phyloP scores from a whole-genome alignment of 2,329 filamentous ascomycete species.

The Cytospora paraplurivora region DNA sequence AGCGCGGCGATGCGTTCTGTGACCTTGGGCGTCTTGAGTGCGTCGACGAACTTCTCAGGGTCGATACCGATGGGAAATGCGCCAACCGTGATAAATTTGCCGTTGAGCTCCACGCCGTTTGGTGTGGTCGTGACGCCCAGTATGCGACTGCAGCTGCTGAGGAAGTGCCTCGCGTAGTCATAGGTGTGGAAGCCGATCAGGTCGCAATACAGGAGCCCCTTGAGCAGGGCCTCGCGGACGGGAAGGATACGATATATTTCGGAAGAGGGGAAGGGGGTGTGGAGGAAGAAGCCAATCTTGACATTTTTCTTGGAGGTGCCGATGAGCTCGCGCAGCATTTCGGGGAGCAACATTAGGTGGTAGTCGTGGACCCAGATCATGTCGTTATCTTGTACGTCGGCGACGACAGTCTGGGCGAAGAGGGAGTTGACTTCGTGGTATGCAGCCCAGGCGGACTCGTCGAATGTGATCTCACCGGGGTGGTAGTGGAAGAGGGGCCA shows the following conservation, averaged over 20 bases:
- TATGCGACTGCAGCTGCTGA: conserved; percentile 95
- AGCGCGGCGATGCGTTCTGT: conserved; percentile 84
- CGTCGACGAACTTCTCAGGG: conserved; percentile 92
- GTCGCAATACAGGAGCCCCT: conserved; percentile 89
- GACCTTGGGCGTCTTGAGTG: conserved; percentile 80
- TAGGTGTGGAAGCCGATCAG: conserved; percentile 98
- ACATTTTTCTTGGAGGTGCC: conserved; percentile 81
- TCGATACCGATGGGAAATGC: conserved; percentile 98
- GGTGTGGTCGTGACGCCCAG: conserved; percentile 81
- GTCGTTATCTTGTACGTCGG: conserved; percentile 89
- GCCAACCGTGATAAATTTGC: conserved; percentile 85
- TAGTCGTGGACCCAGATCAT: conserved; percentile 99
- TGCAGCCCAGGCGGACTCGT: conserved; percentile 90
- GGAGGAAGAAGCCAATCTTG: conserved; percentile 97
- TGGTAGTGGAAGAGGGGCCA: conserved; percentile 99
- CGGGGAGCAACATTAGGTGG: conserved; percentile 93
- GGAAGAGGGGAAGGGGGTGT: conserved; percentile 94
- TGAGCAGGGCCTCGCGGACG: conserved; percentile 84
- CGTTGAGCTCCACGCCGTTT: conserved; percentile 89
- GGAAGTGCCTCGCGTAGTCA: conserved; percentile 96
- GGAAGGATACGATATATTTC: conserved; percentile 97
- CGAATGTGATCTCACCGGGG: conserved; percentile 96
- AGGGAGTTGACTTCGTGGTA: conserved; percentile 92
- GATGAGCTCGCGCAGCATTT: conserved; percentile 92
- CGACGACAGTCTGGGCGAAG: conserved; percentile 85